Percentiles rank a stretch among this genome's conserved stretches.
These are phyloP conservation scores for Pythium periplocum DNA, from an alignment of 352 stramenopile species.

Conservation along the genomic window DNA sequence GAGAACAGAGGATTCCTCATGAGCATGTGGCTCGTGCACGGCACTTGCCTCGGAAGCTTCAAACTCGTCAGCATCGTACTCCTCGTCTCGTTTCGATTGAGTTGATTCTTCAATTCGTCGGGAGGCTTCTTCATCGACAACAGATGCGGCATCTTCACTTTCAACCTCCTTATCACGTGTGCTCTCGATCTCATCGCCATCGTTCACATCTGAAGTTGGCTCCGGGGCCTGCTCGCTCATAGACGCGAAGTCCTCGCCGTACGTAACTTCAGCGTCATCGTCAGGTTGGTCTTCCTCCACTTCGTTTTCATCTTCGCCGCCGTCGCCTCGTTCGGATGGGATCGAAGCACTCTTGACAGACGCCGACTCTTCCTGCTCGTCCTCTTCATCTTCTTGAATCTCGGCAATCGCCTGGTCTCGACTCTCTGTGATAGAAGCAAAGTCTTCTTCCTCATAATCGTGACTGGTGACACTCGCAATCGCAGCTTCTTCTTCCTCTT, in stretches of 20 bases:
- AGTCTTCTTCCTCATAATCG: conserved; percentile 30
- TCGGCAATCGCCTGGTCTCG: neutral
- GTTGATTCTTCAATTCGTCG: no score
- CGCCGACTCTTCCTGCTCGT: neutral
- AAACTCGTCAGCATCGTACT: conserved; percentile 2
- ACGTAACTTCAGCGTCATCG: conserved; percentile 2
- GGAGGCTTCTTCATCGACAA: neutral
- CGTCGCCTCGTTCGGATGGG: neutral
- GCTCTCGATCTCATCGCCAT: neutral
- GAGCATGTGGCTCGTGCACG: neutral
- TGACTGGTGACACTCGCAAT: neutral
- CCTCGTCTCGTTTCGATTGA: neutral
- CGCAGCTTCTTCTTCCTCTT: no score
- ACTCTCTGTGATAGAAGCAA: conserved; percentile 25
- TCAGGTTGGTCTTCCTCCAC: conserved; percentile 8
- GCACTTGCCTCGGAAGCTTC: conserved; percentile 6
- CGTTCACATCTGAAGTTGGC: neutral
- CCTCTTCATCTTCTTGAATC: conserved; percentile 1
- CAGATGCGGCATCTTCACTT: no score
- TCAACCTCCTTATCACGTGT: neutral
- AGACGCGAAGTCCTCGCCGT: neutral
- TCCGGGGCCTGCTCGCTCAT: neutral
- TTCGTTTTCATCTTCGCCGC: neutral
- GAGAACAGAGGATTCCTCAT: conserved; percentile 4
- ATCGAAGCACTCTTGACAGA: conserved; percentile 9